phyloP scores from a whole-genome alignment of 1,139 yeast genomes.

The Protomyces lactucae-debilis region DNA sequence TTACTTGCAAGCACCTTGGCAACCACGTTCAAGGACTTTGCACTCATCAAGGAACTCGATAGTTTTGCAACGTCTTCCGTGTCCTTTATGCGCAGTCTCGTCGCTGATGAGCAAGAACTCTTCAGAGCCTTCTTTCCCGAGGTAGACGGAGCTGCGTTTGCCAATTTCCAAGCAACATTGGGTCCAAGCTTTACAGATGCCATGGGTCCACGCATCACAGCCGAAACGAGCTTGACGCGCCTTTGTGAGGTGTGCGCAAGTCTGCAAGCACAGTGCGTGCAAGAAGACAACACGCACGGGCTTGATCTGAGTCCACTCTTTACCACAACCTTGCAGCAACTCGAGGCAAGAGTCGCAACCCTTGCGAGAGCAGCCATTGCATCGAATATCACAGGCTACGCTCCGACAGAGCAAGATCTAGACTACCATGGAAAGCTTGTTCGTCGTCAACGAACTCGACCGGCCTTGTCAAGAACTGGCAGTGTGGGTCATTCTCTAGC shows the following conservation, averaged over 20 bases:
- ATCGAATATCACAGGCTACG: slow-evolving; percentile 21
- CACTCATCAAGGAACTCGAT: slow-evolving; percentile 35
- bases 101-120: slow-evolving; percentile 57
- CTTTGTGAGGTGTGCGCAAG: slow-evolving; percentile 73
- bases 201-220: slow-evolving; percentile 58
- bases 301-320: slow-evolving; percentile 17
- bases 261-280: slow-evolving; percentile 57
- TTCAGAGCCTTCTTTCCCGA: slow-evolving; percentile 53
- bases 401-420: slow-evolving; percentile 32
- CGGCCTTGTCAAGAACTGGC: slow-evolving; percentile 29
- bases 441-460: slow-evolving; percentile 23
- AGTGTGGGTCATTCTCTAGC: not conserved
- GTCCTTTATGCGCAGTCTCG: slow-evolving; percentile 53
- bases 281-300: slow-evolving; percentile 34
- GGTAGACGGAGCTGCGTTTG: slow-evolving; percentile 42
- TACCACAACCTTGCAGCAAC: slow-evolving; percentile 61
- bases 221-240: slow-evolving; percentile 60
- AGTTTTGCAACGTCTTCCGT: slow-evolving; percentile 52
- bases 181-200: slow-evolving; percentile 73
- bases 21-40: slow-evolving; percentile 31
- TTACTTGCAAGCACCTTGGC: slow-evolving; percentile 48
- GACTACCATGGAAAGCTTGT: slow-evolving; percentile 29
- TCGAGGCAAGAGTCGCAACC: slow-evolving; percentile 73
- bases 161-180: slow-evolving; percentile 55
- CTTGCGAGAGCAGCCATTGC: slow-evolving; percentile 62